Base-by-base conservation (phyloP, 805 yeast genomes). In the Zygoascus bituminiphila region DNA sequence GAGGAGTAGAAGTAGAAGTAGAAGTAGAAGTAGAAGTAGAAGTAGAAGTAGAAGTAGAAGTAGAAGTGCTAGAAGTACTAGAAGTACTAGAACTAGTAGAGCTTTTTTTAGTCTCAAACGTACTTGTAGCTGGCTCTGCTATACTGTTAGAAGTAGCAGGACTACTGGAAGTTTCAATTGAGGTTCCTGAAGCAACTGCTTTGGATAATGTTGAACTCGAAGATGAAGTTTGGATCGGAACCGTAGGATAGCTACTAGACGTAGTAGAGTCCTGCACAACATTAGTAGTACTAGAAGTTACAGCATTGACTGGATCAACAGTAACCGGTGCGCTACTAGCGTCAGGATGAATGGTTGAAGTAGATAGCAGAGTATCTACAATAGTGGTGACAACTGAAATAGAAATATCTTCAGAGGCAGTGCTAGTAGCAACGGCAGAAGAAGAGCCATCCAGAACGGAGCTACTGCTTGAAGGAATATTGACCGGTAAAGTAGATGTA, bases 131-230 rank as follows among this genome's bases (percentile, higher is more conserved):
- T 26, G 42, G 21, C 19, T 48, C 37, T 4, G 45, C 35, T 9
- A 37, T 29, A 10, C 47, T 10, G 12, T 44, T 20, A 17, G 42
- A 9, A 14, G 50, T n/a, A 6, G 44, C 36, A 26, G 52, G 25
- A 19, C 60, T 56, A 39, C 70, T 63, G 4, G 72, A 64, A 26
- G 67, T 55, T 43, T 67, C 52, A 33, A 66, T 65, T 20, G 57
- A 25, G 47, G 53, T 10, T 47, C 60, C 61, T 45, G 47, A 9
- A 20, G 46, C 31, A 12, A 42, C 26, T 4, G 39, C 14, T 10
- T 12, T 19, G 10, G 20, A 19, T 4, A 20, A 36, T 4, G 4
- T 33, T 17, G 39, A 36, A 9, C 22, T 19, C 12, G 20, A 19
- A 4, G 39, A 36, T 14, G 39, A 14, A 7, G 39, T 36, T 20